Evolutionary conservation across 2,329 filamentous ascomycete genomes (phyloP), one percentile per base, ranked within the genome.

Genomic region (Cylindrodendrum hubeiense): DNA sequence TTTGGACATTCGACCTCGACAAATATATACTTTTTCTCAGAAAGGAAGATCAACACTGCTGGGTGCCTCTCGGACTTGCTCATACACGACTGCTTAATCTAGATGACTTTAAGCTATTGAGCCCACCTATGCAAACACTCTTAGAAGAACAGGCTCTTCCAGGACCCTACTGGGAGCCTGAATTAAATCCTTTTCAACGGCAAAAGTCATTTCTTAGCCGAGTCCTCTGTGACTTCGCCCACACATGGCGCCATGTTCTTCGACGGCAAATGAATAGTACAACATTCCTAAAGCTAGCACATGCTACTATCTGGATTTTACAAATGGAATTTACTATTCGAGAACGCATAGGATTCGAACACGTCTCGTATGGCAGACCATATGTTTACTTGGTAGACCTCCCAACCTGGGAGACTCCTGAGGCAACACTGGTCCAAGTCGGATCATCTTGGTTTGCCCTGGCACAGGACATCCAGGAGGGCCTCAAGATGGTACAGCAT

Each of bases 201-300:
- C 7, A n/a, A 34, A 66, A 21, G n/a, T 17, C 63, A 41, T 70
- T 72, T 17, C 30, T 71, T 15, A 65, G 65, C 4, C 46, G 41
- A 4, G 13, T 73, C 0, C 51, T 74, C 7, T 19, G 24, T 43
- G 68, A 73, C 41, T 71, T 73, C 65, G 56, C 54, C 2, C 49
- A 67, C 33, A 52, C 47, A 10, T 72, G 69, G 73, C 72, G 71
- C 5, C 71, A 75, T 56, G 2, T 74, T n/a, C 46, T 72, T 37
- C 66, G 61, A 12, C 30, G 61, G 10, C 34, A 54, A 26, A 62
- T 69, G 37, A 74, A 70, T 4, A 50, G 30, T 5, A 47, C 5
- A 4, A 71, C 66, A 1, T 75, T 71, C 26, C 50, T 28, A 33
- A 71, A 65, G 46, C 57, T 73, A 0, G 56, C 64, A n/a, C 69